phyloP scores from a whole-genome alignment of 352 stramenopile species.

The Aphanomyces cochlioides region DNA sequence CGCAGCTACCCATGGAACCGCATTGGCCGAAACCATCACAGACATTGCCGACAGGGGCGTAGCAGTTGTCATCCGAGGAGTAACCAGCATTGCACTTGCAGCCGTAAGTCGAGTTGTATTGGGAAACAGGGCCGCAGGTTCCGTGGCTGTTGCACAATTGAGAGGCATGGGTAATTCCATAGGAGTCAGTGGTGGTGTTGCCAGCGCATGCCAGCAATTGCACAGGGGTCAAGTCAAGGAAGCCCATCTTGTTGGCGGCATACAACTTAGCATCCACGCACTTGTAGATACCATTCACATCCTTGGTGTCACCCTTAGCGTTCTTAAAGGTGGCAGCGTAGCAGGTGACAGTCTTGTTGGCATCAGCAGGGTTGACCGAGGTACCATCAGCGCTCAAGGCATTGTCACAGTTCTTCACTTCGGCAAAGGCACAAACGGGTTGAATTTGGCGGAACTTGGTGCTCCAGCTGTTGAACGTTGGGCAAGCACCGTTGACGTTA shows the following conservation, averaged over 20 bases:
- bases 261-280: slow-evolving; percentile 63
- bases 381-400: slow-evolving; percentile 45
- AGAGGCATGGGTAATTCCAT: neutral
- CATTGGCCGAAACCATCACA: slow-evolving; percentile 69
- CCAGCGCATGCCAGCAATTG: slow-evolving; percentile 28
- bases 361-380: neutral
- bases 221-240: slow-evolving; percentile 48
- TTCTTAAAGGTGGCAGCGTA: slow-evolving; percentile 14
- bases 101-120: slow-evolving; percentile 49
- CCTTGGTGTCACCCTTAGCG: slow-evolving; percentile 1
- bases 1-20: slow-evolving; percentile 53
- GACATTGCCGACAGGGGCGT: slow-evolving; percentile 65
- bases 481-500: slow-evolving; percentile 58
- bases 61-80: slow-evolving; percentile 53
- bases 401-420: slow-evolving; percentile 55
- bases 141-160: slow-evolving; percentile 62
- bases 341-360: slow-evolving; percentile 26
- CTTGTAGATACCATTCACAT: slow-evolving; percentile 34
- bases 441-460: slow-evolving; percentile 69
- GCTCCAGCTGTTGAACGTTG: slow-evolving; percentile 63
- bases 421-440: slow-evolving; percentile 73
- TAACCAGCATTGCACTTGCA: slow-evolving; percentile 76
- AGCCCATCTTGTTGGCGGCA: slow-evolving; percentile 45
- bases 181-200: slow-evolving; percentile 36
- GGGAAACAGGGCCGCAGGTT: slow-evolving; percentile 47